phyloP scores from a whole-genome alignment of 345 rosid genomes.

The Eucalyptus viminalis region DNA sequence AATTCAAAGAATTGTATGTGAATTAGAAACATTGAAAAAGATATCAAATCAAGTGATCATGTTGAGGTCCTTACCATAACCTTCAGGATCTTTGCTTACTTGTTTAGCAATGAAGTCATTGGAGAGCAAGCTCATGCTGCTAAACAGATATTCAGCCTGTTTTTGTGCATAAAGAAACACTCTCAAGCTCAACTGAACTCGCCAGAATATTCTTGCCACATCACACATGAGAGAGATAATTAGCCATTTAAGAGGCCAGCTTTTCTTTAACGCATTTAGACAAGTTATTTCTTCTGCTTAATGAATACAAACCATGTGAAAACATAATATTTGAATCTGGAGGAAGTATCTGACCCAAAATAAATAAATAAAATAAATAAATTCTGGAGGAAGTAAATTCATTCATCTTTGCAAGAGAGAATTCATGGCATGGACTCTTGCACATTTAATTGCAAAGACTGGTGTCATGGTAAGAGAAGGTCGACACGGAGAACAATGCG shows the following conservation, averaged over 20 bases:
- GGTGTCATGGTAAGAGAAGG: neutral
- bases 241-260: neutral
- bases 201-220: neutral
- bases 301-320: neutral
- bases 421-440: neutral
- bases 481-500: neutral
- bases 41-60: neutral
- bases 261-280: neutral
- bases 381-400: neutral
- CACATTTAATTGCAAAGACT: neutral
- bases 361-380: no score
- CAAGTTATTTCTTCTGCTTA: neutral
- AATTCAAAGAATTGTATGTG: neutral
- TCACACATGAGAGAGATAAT: neutral
- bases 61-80: constrained; percentile 51
- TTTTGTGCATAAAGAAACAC: neutral
- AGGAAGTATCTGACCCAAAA: neutral
- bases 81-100: constrained; percentile 73
- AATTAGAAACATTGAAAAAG: no score
- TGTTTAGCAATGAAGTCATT: constrained; percentile 83
- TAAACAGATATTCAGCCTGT: constrained; percentile 87
- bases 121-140: constrained; percentile 86
- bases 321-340: neutral
- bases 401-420: neutral
- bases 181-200: neutral